These are phyloP conservation scores for Jackrogersella minutella DNA, from an alignment of 495 filamentous ascomycete species.

Conservation along the genomic window DNA sequence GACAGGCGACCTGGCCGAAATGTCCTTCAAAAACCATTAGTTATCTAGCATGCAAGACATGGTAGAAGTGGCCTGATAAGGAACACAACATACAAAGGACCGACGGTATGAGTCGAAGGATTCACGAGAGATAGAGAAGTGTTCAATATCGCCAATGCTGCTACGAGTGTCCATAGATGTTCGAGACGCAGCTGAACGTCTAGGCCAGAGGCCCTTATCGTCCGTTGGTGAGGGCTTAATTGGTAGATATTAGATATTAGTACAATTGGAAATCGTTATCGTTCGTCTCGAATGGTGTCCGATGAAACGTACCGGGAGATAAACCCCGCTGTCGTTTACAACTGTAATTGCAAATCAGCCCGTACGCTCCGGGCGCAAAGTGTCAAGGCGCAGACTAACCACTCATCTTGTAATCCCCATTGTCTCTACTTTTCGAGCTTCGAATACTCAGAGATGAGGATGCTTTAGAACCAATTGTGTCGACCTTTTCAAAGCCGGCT, in stretches of 20 bases:
- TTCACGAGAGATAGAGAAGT: constrained; percentile 95
- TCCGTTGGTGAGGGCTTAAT: constrained; percentile 87
- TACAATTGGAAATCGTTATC: background rate
- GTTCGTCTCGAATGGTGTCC: background rate
- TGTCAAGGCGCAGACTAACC: constrained; percentile 59
- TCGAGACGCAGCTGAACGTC: constrained; percentile 70
- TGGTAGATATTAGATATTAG: constrained; percentile 25
- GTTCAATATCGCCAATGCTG: constrained; percentile 82
- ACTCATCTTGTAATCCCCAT: constrained; percentile 82
- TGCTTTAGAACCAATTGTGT: constrained; percentile 62
- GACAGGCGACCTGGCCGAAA: constrained; percentile 86
- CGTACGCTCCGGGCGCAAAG: constrained; percentile 7
- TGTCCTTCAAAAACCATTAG: constrained; percentile 69
- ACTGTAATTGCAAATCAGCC: constrained; percentile 63
- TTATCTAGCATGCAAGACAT: constrained; percentile 10
- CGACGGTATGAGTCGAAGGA: constrained; percentile 97
- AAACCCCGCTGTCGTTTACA: constrained; percentile 95
- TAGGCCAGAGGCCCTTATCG: constrained; percentile 84
- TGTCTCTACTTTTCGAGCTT: constrained; percentile 62
- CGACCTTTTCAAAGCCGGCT: constrained; percentile 61
- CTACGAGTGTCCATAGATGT: constrained; percentile 73
- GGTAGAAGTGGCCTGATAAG: background rate
- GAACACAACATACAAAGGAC: constrained; percentile 77
- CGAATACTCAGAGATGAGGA: constrained; percentile 70
- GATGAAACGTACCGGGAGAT: constrained; percentile 77